Conservation (phyloP, 106 monocot genomes). For the Iris macrosiphon region DNA sequence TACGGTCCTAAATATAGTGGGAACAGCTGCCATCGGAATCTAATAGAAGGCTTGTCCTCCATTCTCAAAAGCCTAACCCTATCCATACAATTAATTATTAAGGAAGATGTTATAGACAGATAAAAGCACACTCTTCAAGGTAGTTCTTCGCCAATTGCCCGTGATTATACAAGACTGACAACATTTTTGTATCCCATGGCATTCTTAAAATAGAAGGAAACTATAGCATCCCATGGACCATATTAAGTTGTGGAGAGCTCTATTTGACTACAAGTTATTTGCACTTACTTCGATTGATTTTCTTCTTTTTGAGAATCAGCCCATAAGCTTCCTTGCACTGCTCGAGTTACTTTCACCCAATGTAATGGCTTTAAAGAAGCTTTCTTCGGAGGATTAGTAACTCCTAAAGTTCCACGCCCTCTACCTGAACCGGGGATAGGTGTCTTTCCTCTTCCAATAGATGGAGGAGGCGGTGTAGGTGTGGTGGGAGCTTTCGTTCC, state of each 20-base stretch:
- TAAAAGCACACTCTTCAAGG: too few relatives aligned
- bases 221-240: too few relatives aligned
- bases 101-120: too few relatives aligned
- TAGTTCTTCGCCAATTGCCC: too few relatives aligned
- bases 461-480: constrained; percentile 41
- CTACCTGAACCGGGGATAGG: constrained; percentile 30
- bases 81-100: constrained; percentile 4
- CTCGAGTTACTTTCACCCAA: constrained; percentile 97
- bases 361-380: constrained; percentile 87
- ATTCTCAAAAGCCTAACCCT: too few relatives aligned
- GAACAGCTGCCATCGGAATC: too few relatives aligned
- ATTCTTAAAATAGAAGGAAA: too few relatives aligned
- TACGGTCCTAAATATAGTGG: too few relatives aligned
- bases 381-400: constrained; percentile 59
- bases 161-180: too few relatives aligned
- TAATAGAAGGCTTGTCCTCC: too few relatives aligned
- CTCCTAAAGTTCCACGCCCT: constrained; percentile 33
- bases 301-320: constrained; percentile 88
- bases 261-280: background rate
- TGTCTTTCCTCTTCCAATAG: constrained; percentile 47
- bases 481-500: constrained; percentile 29
- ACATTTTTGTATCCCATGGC: too few relatives aligned
- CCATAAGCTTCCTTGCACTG: constrained; percentile 96
- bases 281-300: constrained; percentile 60
- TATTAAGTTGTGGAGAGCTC: too few relatives aligned